A percentile compares a stretch with the other conserved stretches of the same genome.
Evolutionary conservation across 768 basidiomycete genomes (phyloP).

Genomic region (Sutorius australiensis): DNA sequence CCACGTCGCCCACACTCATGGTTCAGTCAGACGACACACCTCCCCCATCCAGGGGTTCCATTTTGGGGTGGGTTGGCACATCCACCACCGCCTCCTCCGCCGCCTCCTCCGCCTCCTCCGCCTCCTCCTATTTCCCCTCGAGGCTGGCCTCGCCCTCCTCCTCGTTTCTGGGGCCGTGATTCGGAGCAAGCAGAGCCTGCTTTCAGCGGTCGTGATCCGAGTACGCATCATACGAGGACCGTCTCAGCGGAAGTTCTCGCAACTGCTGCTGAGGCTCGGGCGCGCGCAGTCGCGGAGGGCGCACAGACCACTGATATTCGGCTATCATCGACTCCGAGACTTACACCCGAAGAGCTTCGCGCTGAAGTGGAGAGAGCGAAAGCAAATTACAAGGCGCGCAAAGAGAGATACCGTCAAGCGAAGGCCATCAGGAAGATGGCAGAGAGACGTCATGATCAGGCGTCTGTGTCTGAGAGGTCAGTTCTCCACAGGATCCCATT

Average conservation of each 20-base stretch:
- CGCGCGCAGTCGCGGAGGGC: conserved; percentile 4
- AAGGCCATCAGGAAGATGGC: conserved; percentile 47
- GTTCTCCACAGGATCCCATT: neutral
- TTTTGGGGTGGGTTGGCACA: conserved; percentile 20
- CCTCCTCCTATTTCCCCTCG: conserved; percentile 1
- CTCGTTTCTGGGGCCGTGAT: conserved; percentile 16
- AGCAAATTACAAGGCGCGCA: conserved; percentile 60
- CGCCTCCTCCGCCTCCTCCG: conserved; percentile 1
- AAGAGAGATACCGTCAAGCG: conserved; percentile 63
- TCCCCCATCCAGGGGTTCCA: conserved; percentile 4
- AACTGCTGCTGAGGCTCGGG: conserved; percentile 15
- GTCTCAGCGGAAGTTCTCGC: conserved; percentile 16
- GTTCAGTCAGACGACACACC: conserved; percentile 17
- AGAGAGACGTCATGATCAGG: conserved; percentile 20
- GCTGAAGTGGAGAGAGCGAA: conserved; percentile 63
- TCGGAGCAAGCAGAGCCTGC: neutral
- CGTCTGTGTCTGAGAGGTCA: conserved; percentile 28
- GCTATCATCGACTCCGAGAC: neutral
- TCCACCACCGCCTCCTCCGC: conserved; percentile 13
- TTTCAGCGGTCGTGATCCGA: conserved; percentile 2
- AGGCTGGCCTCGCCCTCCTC: conserved; percentile 26
- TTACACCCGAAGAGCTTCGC: conserved; percentile 26
- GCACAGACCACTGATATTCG: neutral
- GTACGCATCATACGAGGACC: neutral
- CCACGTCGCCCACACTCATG: conserved; percentile 26